phyloP scores from a whole-genome alignment of 352 stramenopile genomes.

The Pythium aristosporum region DNA sequence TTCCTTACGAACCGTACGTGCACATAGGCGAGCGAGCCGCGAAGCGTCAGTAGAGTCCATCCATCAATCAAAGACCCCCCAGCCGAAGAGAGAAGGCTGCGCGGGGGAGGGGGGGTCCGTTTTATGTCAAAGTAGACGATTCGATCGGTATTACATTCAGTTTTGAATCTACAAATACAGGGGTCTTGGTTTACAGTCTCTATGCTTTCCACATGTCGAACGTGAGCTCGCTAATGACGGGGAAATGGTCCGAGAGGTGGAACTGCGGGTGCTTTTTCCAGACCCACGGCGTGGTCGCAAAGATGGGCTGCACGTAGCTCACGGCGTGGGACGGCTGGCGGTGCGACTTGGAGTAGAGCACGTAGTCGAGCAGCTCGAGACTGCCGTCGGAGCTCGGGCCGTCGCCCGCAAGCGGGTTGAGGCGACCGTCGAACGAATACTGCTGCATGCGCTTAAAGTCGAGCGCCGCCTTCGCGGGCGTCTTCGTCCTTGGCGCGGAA shows the following conservation, averaged over 20 bases:
- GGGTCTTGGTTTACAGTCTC: not conserved
- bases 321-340: constrained; percentile 50
- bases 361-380: constrained; percentile 72
- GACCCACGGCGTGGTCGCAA: constrained; percentile 46
- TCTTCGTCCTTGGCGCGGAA: constrained; percentile 18
- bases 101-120: too few species aligned
- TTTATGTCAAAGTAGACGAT: too few species aligned
- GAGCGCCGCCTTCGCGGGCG: not conserved
- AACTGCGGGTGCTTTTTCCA: constrained; percentile 63
- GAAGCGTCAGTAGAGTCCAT: too few species aligned
- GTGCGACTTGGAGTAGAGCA: constrained; percentile 58
- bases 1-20: constrained; percentile 24
- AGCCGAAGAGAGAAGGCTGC: too few species aligned
- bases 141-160: too few species aligned
- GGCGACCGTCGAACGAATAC: constrained; percentile 70
- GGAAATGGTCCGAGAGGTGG: constrained; percentile 81
- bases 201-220: constrained; percentile 62
- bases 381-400: constrained; percentile 73
- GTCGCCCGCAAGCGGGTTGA: constrained; percentile 66
- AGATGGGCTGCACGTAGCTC: constrained; percentile 67
- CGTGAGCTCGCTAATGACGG: constrained; percentile 63
- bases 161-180: constrained; percentile 10
- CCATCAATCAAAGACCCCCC: too few species aligned
- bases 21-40: too few species aligned
- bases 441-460: constrained; percentile 32